Conservation (phyloP, 179 eudicot genomes). For the Nepenthes alata region DNA sequence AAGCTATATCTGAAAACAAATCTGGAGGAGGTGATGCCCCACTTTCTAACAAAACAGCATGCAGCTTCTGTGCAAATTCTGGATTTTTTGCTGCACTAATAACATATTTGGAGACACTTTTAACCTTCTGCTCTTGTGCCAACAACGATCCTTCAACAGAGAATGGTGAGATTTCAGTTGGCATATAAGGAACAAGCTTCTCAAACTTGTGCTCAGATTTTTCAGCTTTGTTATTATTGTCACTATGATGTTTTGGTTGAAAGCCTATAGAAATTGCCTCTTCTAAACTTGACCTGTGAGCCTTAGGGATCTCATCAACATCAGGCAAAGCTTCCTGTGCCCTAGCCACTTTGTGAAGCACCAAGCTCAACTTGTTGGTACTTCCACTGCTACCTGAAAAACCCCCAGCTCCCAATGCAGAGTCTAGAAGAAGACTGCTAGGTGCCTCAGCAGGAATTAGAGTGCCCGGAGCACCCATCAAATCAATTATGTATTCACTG, state of each 20-base stretch:
- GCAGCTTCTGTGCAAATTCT: slow-evolving; percentile 67
- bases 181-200: slow-evolving; percentile 23
- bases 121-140: slow-evolving; percentile 52
- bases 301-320: slow-evolving; percentile 22
- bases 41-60: slow-evolving; percentile 59
- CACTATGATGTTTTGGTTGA: slow-evolving; percentile 19
- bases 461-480: slow-evolving; percentile 95
- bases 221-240: slow-evolving; percentile 21
- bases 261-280: slow-evolving; percentile 15
- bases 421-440: slow-evolving; percentile 44
- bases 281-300: slow-evolving; percentile 22
- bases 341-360: slow-evolving; percentile 31
- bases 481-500: slow-evolving; percentile 90
- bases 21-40: slow-evolving; percentile 51
- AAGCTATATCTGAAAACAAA: slow-evolving; percentile 32
- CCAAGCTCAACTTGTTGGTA: slow-evolving; percentile 24
- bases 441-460: slow-evolving; percentile 84
- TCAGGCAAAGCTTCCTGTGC: slow-evolving; percentile 19
- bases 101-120: slow-evolving; percentile 66
- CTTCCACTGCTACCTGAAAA: slow-evolving; percentile 27
- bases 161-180: slow-evolving; percentile 17
- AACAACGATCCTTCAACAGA: slow-evolving; percentile 30
- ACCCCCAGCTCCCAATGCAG: slow-evolving; percentile 41
- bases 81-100: slow-evolving; percentile 68
- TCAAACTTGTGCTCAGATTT: slow-evolving; percentile 34